Evolutionary conservation across 176 grass and related monocot genomes (phyloP), one percentile per base, ranked within the genome.

Genomic region (Bromus sterilis): DNA sequence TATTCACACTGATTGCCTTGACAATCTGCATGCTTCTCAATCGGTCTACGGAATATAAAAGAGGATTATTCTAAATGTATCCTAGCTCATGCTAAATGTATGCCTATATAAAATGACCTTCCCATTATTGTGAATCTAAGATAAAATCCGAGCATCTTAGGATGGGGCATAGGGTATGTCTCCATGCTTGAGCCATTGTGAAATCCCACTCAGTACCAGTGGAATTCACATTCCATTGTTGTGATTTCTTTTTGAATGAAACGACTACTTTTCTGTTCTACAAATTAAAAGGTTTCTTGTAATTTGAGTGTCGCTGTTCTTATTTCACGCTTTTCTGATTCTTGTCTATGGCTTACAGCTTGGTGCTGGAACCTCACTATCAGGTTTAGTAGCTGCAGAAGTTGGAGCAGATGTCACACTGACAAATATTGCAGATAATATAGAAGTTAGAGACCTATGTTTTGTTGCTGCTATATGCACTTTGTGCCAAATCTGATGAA

Each of bases 61-160:
- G 94, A 97, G 34, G 94, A 97, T 29, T 97, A 97, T 18, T n/a
- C n/a, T 89, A 86, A 32, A 92, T 97, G 94, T 97, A 49, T 31
- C 4, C 10, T 28, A 18, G 4, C 9, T 35, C 4, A 35, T 29
- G 0, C 14, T 0, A 2, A 81, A 7, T 55, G 11, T 18, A 34
- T 49, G 12, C 5, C 59, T 43, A 12, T 31, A n/a, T n/a, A n/a
- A n/a, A 13, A 1, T 44, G 16, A 10, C 31, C 28, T 78, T 12
- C 6, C 28, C 39, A 13, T 7, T 8, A 2, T 9, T 29, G 21
- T 56, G n/a, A n/a, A n/a, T n/a, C n/a, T n/a, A n/a, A n/a, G n/a
- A n/a, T n/a, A n/a, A n/a, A n/a, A n/a, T n/a, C n/a, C n/a, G n/a
- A n/a, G n/a, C n/a, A n/a, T n/a, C n/a, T n/a, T n/a, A n/a, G n/a